Base-by-base conservation (phyloP, 78 protist genomes). In the Thecamonas trahens region DNA sequence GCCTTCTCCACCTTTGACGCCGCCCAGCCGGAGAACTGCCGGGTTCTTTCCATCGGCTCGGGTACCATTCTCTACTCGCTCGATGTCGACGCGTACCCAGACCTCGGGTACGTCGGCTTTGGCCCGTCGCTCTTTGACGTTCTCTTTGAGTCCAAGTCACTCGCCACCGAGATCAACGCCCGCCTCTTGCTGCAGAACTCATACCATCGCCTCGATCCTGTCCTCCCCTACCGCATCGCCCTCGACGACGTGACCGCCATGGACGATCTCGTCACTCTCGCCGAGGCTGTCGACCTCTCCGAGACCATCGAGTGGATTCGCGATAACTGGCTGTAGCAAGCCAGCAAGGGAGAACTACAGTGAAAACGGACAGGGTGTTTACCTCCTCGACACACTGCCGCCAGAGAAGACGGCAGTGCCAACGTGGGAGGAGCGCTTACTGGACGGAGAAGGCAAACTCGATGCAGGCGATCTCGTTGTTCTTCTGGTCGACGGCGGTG, bases 71-170 rank as follows among this genome's bases (percentile, higher is more conserved):
- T 47, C 52, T 18, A 15, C 13, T 47, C 52, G 13, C 28, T 47
- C 15, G 15, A 13, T 52, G 73, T 76, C 1, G 84, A 78, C 28
- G 66, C 61, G 60, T 78, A 67, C 64, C 72, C 72, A 0, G 35
- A 35, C 1, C n/a, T n/a, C n/a, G n/a, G 84, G 84, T 37, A 61
- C 67, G n/a, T 78, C 77, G 84, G 84, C 77, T 38, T 29, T 78
- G 0, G 73, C 17, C 74, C 74, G 40, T 63, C 74, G 15, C 63
- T 78, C 4, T 55, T 78, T 29, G 62, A 78, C 31, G 67, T 78
- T 69, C 38, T 78, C 26, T 50, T 78, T 38, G 84, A 78, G 42
- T 61, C 72, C 35, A 70, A 65, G 14, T 73, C 67, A n/a, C 76
- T 67, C 42, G 67, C 67, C 59, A 39, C 73, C 26, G 80, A 75